Base-by-base conservation (phyloP, 2,329 filamentous ascomycete species). In the Xylogone sp. region DNA sequence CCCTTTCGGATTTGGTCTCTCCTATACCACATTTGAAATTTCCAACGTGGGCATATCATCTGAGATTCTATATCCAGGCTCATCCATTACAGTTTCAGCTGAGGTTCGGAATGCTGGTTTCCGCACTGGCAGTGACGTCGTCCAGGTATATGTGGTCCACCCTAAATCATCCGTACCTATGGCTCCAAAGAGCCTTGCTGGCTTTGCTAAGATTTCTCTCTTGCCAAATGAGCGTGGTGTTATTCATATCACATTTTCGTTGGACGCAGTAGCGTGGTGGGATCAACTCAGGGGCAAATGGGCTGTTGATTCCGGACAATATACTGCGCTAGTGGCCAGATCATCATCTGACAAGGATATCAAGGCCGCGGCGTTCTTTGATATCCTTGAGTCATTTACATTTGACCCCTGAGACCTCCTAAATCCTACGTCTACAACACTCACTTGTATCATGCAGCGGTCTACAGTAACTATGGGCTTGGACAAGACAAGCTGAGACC, bases 1-100 rank as follows among this genome's bases (percentile, higher is more conserved):
- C 66, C 74, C 82, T 45, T 88, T 88, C 59, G 84, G 85, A 7
- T 79, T 85, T 61, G 85, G 78, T 39, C 71, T 86, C 20, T 83
- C 79, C 21, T 87, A 85, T 60, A 84, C 82, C 0, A 77, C 69
- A 2, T 86, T 85, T 65, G 60, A 56, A 51, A 60, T 62, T 10
- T 21, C 16, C 7, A 8, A 21, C 18, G 21, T 18, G 19, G 24
- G 2, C 10, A 6, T 46, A 7, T n/a, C 19, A 13, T 21, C 19
- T 2, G 8, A 21, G 7, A 22, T 8, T 12, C 18, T 46, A 12
- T 19, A 21, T 12, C 16, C 12, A 3, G 44, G 18, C 7, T 19
- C 19, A 21, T 3, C 44, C 24, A 42, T 48, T 3, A 43, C 46
- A 16, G 20, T 48, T 13, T 20, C 29, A 24, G 46, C 29, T 16